phyloP scores from a whole-genome alignment of 1,284 basidiomycete species.

The Porodaedalea pini region DNA sequence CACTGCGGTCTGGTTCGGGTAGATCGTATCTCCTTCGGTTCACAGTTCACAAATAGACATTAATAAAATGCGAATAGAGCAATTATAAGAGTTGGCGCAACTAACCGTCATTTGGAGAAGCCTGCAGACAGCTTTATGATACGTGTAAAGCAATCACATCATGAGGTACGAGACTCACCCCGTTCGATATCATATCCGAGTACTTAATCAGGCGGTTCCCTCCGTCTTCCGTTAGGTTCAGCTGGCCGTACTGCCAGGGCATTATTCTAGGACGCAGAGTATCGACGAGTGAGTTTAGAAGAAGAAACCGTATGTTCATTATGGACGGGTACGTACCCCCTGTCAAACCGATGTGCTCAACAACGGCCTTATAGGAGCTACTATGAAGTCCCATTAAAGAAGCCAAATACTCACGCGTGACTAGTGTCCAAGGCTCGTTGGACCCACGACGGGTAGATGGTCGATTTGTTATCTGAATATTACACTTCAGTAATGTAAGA shows the following conservation, averaged over 20 bases:
- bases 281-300: background rate
- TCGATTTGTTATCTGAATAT: slow-evolving; percentile 44
- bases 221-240: slow-evolving; percentile 46
- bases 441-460: slow-evolving; percentile 51
- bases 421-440: slow-evolving; percentile 43
- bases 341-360: too few species aligned
- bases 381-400: background rate
- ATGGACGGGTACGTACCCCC: slow-evolving; percentile 3
- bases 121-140: slow-evolving; percentile 29
- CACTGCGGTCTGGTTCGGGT: slow-evolving; percentile 50
- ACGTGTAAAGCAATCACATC: too few species aligned
- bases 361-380: too few species aligned
- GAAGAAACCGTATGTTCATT: background rate
- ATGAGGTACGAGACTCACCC: too few species aligned
- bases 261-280: slow-evolving; percentile 40
- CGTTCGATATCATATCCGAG: slow-evolving; percentile 46
- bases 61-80: background rate
- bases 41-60: slow-evolving; percentile 2
- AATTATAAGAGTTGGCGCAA: background rate
- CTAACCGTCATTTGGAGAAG: slow-evolving; percentile 54
- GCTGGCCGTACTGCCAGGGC: slow-evolving; percentile 55
- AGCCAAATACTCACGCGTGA: slow-evolving; percentile 42
- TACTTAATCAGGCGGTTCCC: slow-evolving; percentile 55
- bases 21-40: slow-evolving; percentile 43
- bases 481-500: background rate